These are phyloP conservation scores for Cryptococcus maquisensis DNA, from an alignment of 1,284 basidiomycete species.

Conservation along the genomic window DNA sequence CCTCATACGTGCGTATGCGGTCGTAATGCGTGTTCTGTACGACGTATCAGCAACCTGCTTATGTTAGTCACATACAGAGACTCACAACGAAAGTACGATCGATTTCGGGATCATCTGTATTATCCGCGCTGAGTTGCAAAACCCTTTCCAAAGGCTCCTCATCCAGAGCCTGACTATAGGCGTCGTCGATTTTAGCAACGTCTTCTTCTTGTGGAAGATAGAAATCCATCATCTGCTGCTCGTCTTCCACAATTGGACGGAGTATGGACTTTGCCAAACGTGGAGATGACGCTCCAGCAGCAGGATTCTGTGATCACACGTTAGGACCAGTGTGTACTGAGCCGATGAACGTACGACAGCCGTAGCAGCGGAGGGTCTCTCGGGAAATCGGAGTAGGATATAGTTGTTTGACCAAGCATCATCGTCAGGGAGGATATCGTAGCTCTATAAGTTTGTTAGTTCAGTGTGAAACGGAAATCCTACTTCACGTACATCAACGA, in stretches of 20 bases:
- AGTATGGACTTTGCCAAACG: slow-evolving; percentile 78
- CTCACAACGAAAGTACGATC: slow-evolving; percentile 32
- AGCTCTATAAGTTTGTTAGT: slow-evolving; percentile 47
- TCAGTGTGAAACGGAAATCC: neutral
- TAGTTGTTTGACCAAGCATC: slow-evolving; percentile 87
- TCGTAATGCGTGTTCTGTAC: slow-evolving; percentile 33
- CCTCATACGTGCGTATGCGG: slow-evolving; percentile 43
- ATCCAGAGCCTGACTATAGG: slow-evolving; percentile 22
- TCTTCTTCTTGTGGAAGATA: slow-evolving; percentile 78
- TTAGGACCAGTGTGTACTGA: neutral
- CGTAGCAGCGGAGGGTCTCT: slow-evolving; percentile 68
- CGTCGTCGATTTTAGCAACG: slow-evolving; percentile 24
- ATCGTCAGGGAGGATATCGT: slow-evolving; percentile 78
- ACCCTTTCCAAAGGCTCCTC: slow-evolving; percentile 20
- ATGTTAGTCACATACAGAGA: neutral
- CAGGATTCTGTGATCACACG: slow-evolving; percentile 58
- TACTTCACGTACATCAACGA: slow-evolving; percentile 58
- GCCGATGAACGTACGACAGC: slow-evolving; percentile 58
- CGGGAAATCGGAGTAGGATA: slow-evolving; percentile 80
- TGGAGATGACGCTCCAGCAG: slow-evolving; percentile 46
- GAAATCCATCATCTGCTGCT: slow-evolving; percentile 82
- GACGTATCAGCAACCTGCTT: neutral
- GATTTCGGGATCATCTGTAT: slow-evolving; percentile 22
- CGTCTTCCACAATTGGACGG: slow-evolving; percentile 71
- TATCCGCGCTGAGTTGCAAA: slow-evolving; percentile 16